Evolutionary conservation across 1,284 basidiomycete genomes (phyloP).

Genomic region (Sparassis latifolia): DNA sequence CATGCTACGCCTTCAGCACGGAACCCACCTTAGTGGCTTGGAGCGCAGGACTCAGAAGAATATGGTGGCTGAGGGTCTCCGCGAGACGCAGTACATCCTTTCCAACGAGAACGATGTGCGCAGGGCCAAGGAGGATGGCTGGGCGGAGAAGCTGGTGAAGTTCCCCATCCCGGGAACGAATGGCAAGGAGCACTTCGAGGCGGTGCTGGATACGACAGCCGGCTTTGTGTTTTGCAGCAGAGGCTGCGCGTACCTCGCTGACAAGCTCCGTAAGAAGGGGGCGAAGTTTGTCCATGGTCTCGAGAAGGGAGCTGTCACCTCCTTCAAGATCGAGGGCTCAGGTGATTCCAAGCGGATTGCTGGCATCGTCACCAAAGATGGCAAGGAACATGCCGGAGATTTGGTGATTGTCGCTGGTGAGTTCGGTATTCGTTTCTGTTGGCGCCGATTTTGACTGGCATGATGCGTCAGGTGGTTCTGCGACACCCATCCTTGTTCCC

Average conservation of each 20-base stretch:
- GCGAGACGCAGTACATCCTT: slow-evolving; percentile 7
- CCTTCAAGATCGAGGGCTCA: slow-evolving; percentile 3
- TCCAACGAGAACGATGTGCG: slow-evolving; percentile 5
- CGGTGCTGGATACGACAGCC: slow-evolving; percentile 6
- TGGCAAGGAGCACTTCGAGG: slow-evolving; percentile 5
- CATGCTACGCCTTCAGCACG: slow-evolving; percentile 9
- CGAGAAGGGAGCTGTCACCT: slow-evolving; percentile 5
- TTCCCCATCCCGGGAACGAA: slow-evolving; percentile 2
- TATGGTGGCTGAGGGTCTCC: slow-evolving; percentile 6
- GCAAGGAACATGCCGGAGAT: slow-evolving; percentile 3
- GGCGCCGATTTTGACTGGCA: background rate
- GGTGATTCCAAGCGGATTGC: slow-evolving; percentile 1
- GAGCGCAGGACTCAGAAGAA: slow-evolving; percentile 6
- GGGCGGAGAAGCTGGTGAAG: slow-evolving; percentile 7
- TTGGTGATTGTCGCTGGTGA: slow-evolving; percentile 8
- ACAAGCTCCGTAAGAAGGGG: slow-evolving; percentile 5
- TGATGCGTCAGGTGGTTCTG: slow-evolving; percentile 4
- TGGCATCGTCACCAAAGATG: slow-evolving; percentile 6
- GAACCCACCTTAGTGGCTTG: slow-evolving; percentile 2
- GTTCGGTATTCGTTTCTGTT: background rate
- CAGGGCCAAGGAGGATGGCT: slow-evolving; percentile 3
- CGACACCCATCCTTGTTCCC: slow-evolving; percentile 6
- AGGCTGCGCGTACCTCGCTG: slow-evolving; percentile 7
- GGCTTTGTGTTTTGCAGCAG: slow-evolving; percentile 6
- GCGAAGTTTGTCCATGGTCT: slow-evolving; percentile 4